phyloP scores from a whole-genome alignment of 2,329 filamentous ascomycete genomes.

The Colletotrichum spinosum region DNA sequence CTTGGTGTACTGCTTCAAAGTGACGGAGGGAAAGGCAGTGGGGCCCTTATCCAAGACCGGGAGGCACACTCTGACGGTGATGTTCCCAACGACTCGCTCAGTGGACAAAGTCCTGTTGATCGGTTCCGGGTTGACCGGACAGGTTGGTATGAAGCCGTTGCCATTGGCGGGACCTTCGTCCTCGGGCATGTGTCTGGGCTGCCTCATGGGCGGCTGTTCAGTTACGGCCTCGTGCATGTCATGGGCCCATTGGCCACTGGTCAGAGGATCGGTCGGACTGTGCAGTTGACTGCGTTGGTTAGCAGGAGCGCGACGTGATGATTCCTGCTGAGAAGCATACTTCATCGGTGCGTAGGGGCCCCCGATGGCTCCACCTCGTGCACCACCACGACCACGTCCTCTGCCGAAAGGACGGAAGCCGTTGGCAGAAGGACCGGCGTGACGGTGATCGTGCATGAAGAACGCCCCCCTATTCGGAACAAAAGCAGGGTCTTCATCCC shows the following conservation, averaged over 20 bases:
- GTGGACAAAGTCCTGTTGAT: conserved; percentile 85
- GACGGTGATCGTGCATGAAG: conserved; percentile 95
- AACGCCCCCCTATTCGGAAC: conserved; percentile 95
- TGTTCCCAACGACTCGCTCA: conserved; percentile 85
- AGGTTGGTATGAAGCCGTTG: conserved; percentile 65
- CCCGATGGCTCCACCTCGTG: conserved; percentile 65
- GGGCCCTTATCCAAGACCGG: conserved; percentile 77
- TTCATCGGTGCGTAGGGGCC: conserved; percentile 70
- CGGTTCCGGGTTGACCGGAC: conserved; percentile 69
- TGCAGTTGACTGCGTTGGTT: conserved; percentile 53
- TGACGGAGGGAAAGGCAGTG: conserved; percentile 75
- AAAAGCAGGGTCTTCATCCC: conserved; percentile 90
- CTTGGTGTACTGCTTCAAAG: conserved; percentile 91
- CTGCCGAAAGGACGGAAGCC: conserved; percentile 80
- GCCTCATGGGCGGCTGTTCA: conserved; percentile 55
- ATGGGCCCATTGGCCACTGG: conserved; percentile 87
- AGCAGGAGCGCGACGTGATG: conserved; percentile 22
- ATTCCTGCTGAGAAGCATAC: conserved; percentile 60
- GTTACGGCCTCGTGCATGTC: conserved; percentile 87
- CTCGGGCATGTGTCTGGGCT: conserved; percentile 56
- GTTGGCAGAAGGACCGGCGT: conserved; percentile 80
- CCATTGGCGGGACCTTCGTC: conserved; percentile 66
- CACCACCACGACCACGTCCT: conserved; percentile 71
- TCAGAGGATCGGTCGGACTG: conserved; percentile 69
- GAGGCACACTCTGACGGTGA: conserved; percentile 84